phyloP scores from a whole-genome alignment of 1,139 yeast species.

The Lodderomyces elongisporus region DNA sequence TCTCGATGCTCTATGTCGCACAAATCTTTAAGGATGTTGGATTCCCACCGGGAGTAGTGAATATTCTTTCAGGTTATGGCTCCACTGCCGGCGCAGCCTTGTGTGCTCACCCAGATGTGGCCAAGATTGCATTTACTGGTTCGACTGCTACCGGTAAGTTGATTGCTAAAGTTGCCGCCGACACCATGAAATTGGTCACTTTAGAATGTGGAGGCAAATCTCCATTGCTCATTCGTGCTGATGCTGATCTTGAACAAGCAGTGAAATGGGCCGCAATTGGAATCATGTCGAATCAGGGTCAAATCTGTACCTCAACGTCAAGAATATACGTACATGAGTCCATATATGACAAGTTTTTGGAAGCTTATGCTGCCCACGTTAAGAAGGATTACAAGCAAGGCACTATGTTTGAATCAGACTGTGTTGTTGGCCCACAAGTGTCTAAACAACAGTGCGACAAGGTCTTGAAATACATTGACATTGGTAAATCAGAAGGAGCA shows the following conservation, averaged over 20 bases:
- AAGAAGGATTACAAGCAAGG: constrained; percentile 52
- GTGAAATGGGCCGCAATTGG: constrained; percentile 86
- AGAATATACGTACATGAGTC: constrained; percentile 42
- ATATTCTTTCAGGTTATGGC: constrained; percentile 55
- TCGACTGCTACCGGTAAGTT: constrained; percentile 58
- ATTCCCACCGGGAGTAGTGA: constrained; percentile 67
- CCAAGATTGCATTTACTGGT: constrained; percentile 66
- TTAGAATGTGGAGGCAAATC: constrained; percentile 93
- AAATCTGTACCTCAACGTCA: constrained; percentile 44
- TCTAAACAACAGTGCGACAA: constrained; percentile 65
- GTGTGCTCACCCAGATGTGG: constrained; percentile 51
- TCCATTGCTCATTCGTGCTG: constrained; percentile 66
- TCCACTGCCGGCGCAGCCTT: constrained; percentile 54
- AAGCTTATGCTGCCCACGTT: constrained; percentile 30
- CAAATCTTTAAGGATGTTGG: constrained; percentile 58
- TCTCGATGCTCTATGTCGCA: constrained; percentile 53
- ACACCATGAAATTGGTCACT: constrained; percentile 64
- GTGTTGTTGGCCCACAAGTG: constrained; percentile 76
- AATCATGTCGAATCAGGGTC: constrained; percentile 68
- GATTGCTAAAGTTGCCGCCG: constrained; percentile 58
- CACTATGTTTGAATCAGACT: constrained; percentile 49
- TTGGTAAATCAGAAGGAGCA: constrained; percentile 57
- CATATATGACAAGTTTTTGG: constrained; percentile 46
- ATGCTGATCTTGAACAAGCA: constrained; percentile 73
- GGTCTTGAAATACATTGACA: constrained; percentile 45